Base-by-base conservation (phyloP, 2,329 filamentous ascomycete genomes). In the Aspergillus tanneri region DNA sequence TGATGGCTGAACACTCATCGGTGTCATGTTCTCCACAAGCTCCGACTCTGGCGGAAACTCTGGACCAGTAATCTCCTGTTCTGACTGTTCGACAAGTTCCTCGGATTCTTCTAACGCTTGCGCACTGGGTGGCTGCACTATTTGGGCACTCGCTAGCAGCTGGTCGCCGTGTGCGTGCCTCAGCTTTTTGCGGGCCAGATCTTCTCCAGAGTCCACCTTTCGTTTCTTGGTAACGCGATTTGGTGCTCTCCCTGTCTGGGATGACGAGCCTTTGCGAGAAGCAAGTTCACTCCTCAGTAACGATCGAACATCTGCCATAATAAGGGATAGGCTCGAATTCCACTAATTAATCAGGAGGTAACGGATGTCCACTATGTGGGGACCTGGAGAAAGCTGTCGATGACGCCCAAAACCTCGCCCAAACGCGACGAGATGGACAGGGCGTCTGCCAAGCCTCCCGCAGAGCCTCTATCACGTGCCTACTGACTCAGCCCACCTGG, bases 241-340 rank as follows among this genome's bases (percentile, higher is more conserved):
- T 40, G 52, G 38, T 39, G 60, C 61, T 44, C 61, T 67, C 51
- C 66, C 60, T 49, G 65, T 54, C 44, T 85, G 76, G 3, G 85
- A 82, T 43, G 30, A 19, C 16, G 84, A 79, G 60, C 91, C 84
- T 55, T 86, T 82, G 48, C 89, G 84, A 53, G 86, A 81, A 47
- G 84, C 83, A 56, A 88, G 84, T 69, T 92, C 87, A 62, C 85
- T 86, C 59, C 88, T 87, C 49, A 95, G 79, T 40, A 95, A 81
- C 27, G 87, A 82, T 60, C 90, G 86, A 21, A 89, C 85, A 69
- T 95, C 88, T 57, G 88, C 78, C 87, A 93, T 92, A 27, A 36
- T 47, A 27, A 39, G 35, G 21, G 25, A n/a, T n/a, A n/a, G n/a
- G n/a, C n/a, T n/a, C n/a, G n/a, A n/a, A n/a, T n/a, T n/a, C n/a